These are phyloP conservation scores for Pestalotiopsis sp. DNA, from an alignment of 2,329 filamentous ascomycete species.

Conservation along the genomic window DNA sequence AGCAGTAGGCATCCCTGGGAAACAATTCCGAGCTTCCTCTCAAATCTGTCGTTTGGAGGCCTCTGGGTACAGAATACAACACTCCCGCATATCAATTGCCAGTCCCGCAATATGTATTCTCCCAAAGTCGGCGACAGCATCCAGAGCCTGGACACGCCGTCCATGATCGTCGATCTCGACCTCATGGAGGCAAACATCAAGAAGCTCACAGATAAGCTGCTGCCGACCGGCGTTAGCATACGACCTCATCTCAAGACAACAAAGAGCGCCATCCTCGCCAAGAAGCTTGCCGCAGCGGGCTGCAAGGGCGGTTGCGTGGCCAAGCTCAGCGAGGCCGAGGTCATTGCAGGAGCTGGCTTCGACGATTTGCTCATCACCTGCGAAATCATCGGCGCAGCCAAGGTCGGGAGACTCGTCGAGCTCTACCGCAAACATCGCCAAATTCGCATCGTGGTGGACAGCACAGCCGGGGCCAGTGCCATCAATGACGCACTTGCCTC, in stretches of 20 bases:
- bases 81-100: neutral
- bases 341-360: constrained; percentile 42
- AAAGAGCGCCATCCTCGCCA: constrained; percentile 46
- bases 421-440: constrained; percentile 37
- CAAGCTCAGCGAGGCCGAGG: constrained; percentile 49
- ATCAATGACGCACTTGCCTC: constrained; percentile 42
- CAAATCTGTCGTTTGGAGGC: neutral
- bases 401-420: constrained; percentile 45
- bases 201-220: constrained; percentile 43
- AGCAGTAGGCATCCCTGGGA: neutral
- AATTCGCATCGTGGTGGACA: constrained; percentile 49
- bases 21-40: neutral
- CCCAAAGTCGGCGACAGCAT: constrained; percentile 43
- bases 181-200: constrained; percentile 51
- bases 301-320: constrained; percentile 52
- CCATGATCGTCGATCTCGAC: constrained; percentile 55
- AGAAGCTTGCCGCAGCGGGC: constrained; percentile 43
- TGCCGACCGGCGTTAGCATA: constrained; percentile 44
- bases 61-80: neutral
- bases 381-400: constrained; percentile 47
- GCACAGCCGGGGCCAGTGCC: constrained; percentile 40
- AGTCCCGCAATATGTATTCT: constrained; percentile 30
- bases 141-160: constrained; percentile 51
- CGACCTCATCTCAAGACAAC: constrained; percentile 55
- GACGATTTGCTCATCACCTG: constrained; percentile 52